These are phyloP conservation scores for Edaphochlamys debaryana DNA, from an alignment of 139 green algal species.

Conservation along the genomic window DNA sequence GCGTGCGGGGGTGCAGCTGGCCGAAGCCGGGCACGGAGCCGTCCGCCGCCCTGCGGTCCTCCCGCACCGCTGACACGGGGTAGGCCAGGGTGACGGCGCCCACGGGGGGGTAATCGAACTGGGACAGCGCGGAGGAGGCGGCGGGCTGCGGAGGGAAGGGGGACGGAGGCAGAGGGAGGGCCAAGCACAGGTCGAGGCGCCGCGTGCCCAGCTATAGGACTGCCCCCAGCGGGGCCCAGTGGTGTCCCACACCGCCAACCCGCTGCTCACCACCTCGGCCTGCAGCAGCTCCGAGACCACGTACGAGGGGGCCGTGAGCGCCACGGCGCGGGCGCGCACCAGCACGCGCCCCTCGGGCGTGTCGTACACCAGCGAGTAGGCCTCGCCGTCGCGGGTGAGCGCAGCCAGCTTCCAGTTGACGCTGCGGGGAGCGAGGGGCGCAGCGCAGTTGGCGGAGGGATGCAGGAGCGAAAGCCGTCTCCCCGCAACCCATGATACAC, in stretches of 20 bases:
- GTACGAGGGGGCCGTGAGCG: slow-evolving; percentile 93
- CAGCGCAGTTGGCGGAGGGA: too few species aligned
- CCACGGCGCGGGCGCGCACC: slow-evolving; percentile 67
- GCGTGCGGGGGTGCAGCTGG: slow-evolving; percentile 94
- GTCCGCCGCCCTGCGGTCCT: slow-evolving; percentile 77
- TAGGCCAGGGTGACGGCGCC: slow-evolving; percentile 93
- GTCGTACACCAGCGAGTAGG: slow-evolving; percentile 79
- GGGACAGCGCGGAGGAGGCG: slow-evolving; percentile 72
- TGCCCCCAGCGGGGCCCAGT: too few species aligned
- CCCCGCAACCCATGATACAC: too few species aligned
- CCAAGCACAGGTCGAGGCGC: too few species aligned
- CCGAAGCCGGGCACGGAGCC: slow-evolving; percentile 91
- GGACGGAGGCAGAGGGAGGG: too few species aligned
- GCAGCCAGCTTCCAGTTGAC: slow-evolving; percentile 89
- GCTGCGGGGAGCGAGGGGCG: slow-evolving; percentile 27
- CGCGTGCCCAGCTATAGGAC: too few species aligned
- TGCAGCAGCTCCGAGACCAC: slow-evolving; percentile 84
- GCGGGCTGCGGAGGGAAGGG: slow-evolving; percentile 45
- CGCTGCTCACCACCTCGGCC: slow-evolving; percentile 48
- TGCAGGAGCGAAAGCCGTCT: neutral
- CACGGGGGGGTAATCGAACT: slow-evolving; percentile 98
- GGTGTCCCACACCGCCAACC: too few species aligned
- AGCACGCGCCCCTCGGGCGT: slow-evolving; percentile 82
- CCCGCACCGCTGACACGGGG: slow-evolving; percentile 74
- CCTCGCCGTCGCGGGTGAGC: slow-evolving; percentile 62